These are phyloP conservation scores for Podaxis pistillaris DNA, from an alignment of 768 basidiomycete species.

Conservation along the genomic window DNA sequence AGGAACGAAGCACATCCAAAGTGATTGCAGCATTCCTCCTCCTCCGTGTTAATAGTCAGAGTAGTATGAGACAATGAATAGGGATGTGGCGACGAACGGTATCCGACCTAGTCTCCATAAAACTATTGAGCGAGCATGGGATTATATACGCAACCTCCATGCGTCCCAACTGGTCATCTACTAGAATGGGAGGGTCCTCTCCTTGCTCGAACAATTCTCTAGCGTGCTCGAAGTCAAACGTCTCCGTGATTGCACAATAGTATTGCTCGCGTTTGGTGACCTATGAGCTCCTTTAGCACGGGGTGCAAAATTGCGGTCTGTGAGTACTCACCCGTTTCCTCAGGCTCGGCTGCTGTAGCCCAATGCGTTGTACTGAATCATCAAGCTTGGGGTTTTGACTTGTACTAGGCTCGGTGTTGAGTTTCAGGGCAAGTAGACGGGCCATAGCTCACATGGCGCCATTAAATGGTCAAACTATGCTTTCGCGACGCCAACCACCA, in stretches of 20 bases:
- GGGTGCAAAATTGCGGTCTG: too few species aligned
- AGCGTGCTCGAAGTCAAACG: conserved; percentile 14
- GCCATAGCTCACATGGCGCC: too few species aligned
- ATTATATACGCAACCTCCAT: conserved; percentile 19
- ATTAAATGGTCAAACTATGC: too few species aligned
- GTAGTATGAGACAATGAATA: not conserved
- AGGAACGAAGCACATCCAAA: conserved; percentile 17
- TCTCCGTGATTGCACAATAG: conserved; percentile 19
- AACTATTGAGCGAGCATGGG: conserved; percentile 16
- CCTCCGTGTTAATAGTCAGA: conserved; percentile 9
- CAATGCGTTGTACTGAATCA: too few species aligned
- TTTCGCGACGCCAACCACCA: conserved; percentile 15
- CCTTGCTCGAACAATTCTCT: not conserved
- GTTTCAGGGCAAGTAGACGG: too few species aligned
- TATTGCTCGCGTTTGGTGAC: conserved; percentile 17
- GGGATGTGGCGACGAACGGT: conserved; percentile 2
- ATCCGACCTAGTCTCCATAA: not conserved
- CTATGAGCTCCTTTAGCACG: conserved; percentile 5
- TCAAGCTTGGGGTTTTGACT: too few species aligned
- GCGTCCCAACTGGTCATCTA: not conserved
- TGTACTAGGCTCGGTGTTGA: too few species aligned
- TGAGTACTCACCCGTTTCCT: too few species aligned
- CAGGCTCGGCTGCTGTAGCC: too few species aligned
- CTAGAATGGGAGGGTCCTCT: not conserved
- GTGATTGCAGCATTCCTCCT: not conserved